phyloP scores from a whole-genome alignment of 106 monocot species.

The Dactylorhiza incarnata region DNA sequence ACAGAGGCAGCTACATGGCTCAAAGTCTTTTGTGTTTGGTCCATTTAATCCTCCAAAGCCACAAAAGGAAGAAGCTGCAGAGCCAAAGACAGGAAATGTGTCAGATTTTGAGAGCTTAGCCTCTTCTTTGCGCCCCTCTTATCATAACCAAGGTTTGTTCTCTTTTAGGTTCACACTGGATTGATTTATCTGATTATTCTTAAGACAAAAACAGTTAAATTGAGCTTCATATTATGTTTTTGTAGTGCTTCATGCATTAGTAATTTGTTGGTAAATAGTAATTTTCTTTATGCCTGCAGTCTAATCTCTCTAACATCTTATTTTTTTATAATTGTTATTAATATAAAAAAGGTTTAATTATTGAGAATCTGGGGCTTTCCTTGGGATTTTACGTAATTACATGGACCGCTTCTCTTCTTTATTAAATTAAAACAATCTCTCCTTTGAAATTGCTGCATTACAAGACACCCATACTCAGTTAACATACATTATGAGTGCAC shows the following conservation, averaged over 20 bases:
- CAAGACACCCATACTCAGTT: too few relatives aligned
- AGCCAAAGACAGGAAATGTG: constrained; percentile 10
- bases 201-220: background rate
- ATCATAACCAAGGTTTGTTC: constrained; percentile 84
- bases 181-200: background rate
- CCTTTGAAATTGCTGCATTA: too few relatives aligned
- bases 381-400: too few relatives aligned
- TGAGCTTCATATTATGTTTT: background rate
- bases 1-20: constrained; percentile 44
- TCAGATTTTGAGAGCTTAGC: constrained; percentile 66
- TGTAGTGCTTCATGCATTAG: background rate
- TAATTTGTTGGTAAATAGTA: background rate
- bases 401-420: too few relatives aligned
- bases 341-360: background rate
- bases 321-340: background rate
- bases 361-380: background rate
- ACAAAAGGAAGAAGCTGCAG: background rate
- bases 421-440: too few relatives aligned
- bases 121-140: constrained; percentile 48
- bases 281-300: background rate
- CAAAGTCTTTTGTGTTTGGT: constrained; percentile 57
- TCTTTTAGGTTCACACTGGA: background rate
- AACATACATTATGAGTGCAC: too few relatives aligned
- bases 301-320: background rate
- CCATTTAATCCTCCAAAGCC: constrained; percentile 56